Evolutionary conservation across 148 eudicot genomes (phyloP), one percentile per base, ranked within the genome.

Genomic region (Camellia lanceoleosa): DNA sequence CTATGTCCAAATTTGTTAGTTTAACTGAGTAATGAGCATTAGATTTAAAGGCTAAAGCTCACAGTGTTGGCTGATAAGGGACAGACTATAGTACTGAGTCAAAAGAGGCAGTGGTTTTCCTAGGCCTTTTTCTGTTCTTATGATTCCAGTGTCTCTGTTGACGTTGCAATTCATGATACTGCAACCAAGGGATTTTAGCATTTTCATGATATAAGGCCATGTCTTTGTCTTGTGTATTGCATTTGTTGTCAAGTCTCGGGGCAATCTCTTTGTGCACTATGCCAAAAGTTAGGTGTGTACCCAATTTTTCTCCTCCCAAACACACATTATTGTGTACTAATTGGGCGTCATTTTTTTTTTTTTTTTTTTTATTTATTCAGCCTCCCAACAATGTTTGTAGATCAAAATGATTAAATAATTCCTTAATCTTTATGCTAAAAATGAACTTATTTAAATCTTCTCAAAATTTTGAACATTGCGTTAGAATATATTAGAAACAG

Each of bases 91-190:
- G 15, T 71, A 9, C 74, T 19, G 7, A 10, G 16, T 19, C 56
- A 18, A 71, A 71, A 8, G 19, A 18, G 12, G 41, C 18, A 15
- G 41, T 5, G 16, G 78, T 23, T 77, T 42, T 51, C 60, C 62
- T 78, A 52, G 47, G 65, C 65, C 49, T 7, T 64, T n/a, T 47
- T 6, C 71, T 77, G 64, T 75, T 62, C 18, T 55, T 66, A 79
- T 19, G 67, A 11, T 55, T 61, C 20, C 70, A 59, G 52, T 70
- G 20, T 16, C 23, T n/a, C 60, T 71, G 2, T 72, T 58, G n/a
- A 16, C 60, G 68, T 59, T 61, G 51, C 66, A 16, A 69, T 79
- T 15, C 46, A 60, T 70, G 58, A 60, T 61, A 23, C 7, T 47
- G 23, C 5, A 61, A 23, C 49, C 7, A 23, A 55, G 42, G 59